phyloP scores from a whole-genome alignment of 345 rosid species.

The Orychophragmus violaceus region DNA sequence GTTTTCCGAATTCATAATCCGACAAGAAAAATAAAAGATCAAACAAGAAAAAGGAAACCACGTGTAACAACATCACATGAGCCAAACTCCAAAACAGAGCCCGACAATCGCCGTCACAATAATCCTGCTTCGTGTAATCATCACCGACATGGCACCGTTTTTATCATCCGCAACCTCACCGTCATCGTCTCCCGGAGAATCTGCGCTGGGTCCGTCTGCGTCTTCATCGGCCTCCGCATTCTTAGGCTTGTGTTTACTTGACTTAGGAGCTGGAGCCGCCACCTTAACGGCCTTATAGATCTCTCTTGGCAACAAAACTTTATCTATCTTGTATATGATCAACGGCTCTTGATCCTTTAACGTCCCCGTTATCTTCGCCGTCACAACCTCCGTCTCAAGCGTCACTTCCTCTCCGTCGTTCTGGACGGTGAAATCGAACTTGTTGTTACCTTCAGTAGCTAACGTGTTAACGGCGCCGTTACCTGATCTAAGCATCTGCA shows the following conservation, averaged over 20 bases:
- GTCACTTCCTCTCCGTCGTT: conserved; percentile 69
- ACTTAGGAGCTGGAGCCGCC: conserved; percentile 41
- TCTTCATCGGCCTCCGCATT: conserved; percentile 14
- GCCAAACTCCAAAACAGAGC: conserved; percentile 36
- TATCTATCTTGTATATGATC: conserved; percentile 56
- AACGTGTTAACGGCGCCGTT: conserved; percentile 75
- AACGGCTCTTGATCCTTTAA: conserved; percentile 76
- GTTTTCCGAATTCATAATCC: conserved; percentile 32
- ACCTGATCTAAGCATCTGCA: conserved; percentile 65
- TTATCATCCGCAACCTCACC: conserved; percentile 47
- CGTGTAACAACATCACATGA: conserved; percentile 29
- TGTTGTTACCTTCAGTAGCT: conserved; percentile 80
- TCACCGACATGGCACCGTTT: conserved; percentile 32
- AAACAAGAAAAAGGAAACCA: neutral
- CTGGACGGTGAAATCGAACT: conserved; percentile 71
- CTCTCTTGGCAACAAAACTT: conserved; percentile 73
- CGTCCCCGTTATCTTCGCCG: conserved; percentile 57
- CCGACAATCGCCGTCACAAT: conserved; percentile 34
- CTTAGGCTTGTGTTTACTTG: conserved; percentile 41
- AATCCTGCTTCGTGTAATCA: conserved; percentile 26
- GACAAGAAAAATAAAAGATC: neutral
- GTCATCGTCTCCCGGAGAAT: conserved; percentile 51
- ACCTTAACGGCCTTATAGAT: conserved; percentile 50
- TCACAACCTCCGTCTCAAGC: conserved; percentile 52
- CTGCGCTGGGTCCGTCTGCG: conserved; percentile 48